A percentile compares a stretch with the other conserved stretches of the same genome.
phyloP scores from a whole-genome alignment of 805 yeast genomes.

The Candida piceae region DNA sequence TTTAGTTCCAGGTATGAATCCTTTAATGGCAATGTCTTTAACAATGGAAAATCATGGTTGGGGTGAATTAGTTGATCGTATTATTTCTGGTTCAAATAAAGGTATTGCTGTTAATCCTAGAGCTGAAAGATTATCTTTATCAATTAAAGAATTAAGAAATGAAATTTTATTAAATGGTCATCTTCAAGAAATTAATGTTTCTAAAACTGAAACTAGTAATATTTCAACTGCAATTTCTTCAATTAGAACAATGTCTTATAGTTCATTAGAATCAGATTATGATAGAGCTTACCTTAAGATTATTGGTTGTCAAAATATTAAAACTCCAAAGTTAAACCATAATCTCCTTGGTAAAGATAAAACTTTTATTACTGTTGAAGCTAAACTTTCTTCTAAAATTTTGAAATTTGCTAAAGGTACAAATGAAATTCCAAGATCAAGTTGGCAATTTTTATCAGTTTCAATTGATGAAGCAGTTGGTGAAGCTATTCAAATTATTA shows the following conservation, averaged over 20 bases:
- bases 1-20: slow-evolving; percentile 29
- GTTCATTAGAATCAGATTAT: slow-evolving; percentile 52
- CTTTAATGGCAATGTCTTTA: slow-evolving; percentile 31
- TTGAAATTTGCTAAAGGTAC: slow-evolving; percentile 64
- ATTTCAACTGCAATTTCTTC: slow-evolving; percentile 51
- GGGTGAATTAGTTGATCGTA: slow-evolving; percentile 82
- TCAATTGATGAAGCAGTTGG: slow-evolving; percentile 67
- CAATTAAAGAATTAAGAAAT: slow-evolving; percentile 68
- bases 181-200: not conserved
- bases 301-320: slow-evolving; percentile 36
- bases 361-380: slow-evolving; percentile 48
- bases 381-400: slow-evolving; percentile 45
- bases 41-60: slow-evolving; percentile 61
- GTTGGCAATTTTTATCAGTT: slow-evolving; percentile 74
- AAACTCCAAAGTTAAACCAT: slow-evolving; percentile 1
- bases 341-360: slow-evolving; percentile 25
- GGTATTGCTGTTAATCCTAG: slow-evolving; percentile 82
- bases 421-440: slow-evolving; percentile 44
- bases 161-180: slow-evolving; percentile 21
- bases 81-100: slow-evolving; percentile 64
- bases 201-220: slow-evolving; percentile 14
- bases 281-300: slow-evolving; percentile 58
- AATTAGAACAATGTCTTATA: slow-evolving; percentile 60
- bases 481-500: slow-evolving; percentile 62
- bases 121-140: slow-evolving; percentile 63